Conservation (phyloP, 768 basidiomycete genomes). For the Xerocomellus intermedius region DNA sequence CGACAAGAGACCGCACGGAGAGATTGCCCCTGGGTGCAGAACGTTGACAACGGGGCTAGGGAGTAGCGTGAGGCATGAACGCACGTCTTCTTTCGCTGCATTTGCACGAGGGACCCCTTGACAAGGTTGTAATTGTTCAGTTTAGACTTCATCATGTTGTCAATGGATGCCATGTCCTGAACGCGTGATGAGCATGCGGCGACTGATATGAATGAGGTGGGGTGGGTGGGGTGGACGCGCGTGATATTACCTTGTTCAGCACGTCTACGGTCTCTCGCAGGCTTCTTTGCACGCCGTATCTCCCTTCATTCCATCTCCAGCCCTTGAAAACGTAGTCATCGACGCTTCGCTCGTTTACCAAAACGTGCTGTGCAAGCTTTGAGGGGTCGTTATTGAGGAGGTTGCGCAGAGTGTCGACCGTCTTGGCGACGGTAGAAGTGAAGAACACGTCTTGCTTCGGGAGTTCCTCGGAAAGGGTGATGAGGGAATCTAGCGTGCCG, state of each 20-base stretch:
- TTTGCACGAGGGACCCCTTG: slow-evolving; percentile 86
- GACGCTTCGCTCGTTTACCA: slow-evolving; percentile 75
- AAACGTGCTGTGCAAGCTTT: slow-evolving; percentile 71
- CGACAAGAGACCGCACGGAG: slow-evolving; percentile 83
- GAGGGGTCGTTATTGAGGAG: slow-evolving; percentile 84
- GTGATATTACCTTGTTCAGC: slow-evolving; percentile 68
- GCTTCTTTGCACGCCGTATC: slow-evolving; percentile 82
- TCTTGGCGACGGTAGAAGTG: slow-evolving; percentile 85
- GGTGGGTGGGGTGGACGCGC: slow-evolving; percentile 8
- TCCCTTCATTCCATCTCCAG: slow-evolving; percentile 94
- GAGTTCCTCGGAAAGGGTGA: slow-evolving; percentile 86
- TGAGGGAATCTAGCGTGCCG: slow-evolving; percentile 87
- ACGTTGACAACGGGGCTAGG: slow-evolving; percentile 5
- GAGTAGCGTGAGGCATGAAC: slow-evolving; percentile 21
- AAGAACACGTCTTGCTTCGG: slow-evolving; percentile 90
- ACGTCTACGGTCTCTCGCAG: slow-evolving; percentile 83
- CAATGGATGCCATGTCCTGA: slow-evolving; percentile 90
- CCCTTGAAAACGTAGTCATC: slow-evolving; percentile 76
- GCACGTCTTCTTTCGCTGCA: slow-evolving; percentile 94
- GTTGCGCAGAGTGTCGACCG: slow-evolving; percentile 89
- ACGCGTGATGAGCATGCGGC: slow-evolving; percentile 25
- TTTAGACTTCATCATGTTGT: slow-evolving; percentile 91
- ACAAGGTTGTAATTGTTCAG: slow-evolving; percentile 89
- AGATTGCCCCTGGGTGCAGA: slow-evolving; percentile 74
- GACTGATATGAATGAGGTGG: slow-evolving; percentile 18